Base-by-base conservation (phyloP, 257 asterid species). In the Rauvolfia tetraphylla region DNA sequence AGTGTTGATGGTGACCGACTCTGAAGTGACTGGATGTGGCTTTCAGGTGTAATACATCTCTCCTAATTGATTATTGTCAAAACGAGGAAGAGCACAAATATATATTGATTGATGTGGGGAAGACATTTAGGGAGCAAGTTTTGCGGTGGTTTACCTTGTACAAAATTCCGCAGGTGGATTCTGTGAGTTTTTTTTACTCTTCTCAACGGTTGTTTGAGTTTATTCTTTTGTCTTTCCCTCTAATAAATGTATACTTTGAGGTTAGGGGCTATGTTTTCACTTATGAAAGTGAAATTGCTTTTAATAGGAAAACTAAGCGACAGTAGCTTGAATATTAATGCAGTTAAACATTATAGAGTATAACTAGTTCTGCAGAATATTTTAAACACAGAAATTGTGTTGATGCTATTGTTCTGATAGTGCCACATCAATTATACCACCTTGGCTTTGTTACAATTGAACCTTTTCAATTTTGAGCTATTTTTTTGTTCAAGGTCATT, bases 121-220 rank as follows among this genome's bases (percentile, higher is more conserved):
- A 95, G 90, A 90, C 99, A 2, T 95, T 95, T 79, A 76, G 99
- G 87, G 99, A 95, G 83, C 97, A 92, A 90, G 99, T 93, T 14
- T 90, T 95, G 75, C 88, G 98, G 57, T 95, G 99, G 99, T 95
- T 95, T 89, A 88, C 98, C 72, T 79, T 73, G 63, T 79, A 91
- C 84, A 91, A 82, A 78, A 90, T 95, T 81, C 96, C 97, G 0
- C 93, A 83, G 62, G 93, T 93, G 65, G 96, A 95, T 89, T 95
- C 98, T 23, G 98, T 95, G 86, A 92, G 98, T 89, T 74, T 74
- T 73, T 69, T 71, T 46, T 49, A 49, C 75, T 48, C 15, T n/a
- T 58, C 34, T n/a, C 15, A 39, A 23, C 29, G 29, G 51, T 0
- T 1, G 13, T n/a, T n/a, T 33, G 39, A 31, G 39, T 38, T 63